A percentile compares a stretch with the other conserved stretches of the same genome.
Conservation (phyloP, 1,139 yeast genomes). For the Maudiozyma humilis region DNA sequence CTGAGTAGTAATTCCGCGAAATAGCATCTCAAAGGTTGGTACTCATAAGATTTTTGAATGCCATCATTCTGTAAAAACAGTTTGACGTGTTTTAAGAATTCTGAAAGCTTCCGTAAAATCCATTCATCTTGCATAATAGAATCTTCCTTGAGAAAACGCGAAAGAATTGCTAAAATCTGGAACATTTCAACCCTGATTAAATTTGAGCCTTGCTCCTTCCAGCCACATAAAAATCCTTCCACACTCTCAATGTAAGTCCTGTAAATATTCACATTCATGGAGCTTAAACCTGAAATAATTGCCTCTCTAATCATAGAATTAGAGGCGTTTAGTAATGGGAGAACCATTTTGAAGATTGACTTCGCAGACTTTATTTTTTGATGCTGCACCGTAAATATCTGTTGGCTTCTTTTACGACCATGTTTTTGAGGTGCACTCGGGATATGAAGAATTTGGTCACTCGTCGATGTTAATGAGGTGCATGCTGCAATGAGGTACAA, state of each 20-base stretch:
- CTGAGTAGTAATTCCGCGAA: slow-evolving; percentile 73
- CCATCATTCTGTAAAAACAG: slow-evolving; percentile 49
- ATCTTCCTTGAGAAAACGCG: slow-evolving; percentile 50
- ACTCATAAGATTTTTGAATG: slow-evolving; percentile 61
- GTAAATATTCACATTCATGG: slow-evolving; percentile 84
- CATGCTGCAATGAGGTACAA: slow-evolving; percentile 85
- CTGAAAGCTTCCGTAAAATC: slow-evolving; percentile 57
- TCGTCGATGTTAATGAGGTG: slow-evolving; percentile 81
- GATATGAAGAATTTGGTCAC: slow-evolving; percentile 66
- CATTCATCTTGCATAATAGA: slow-evolving; percentile 56
- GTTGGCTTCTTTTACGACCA: slow-evolving; percentile 56
- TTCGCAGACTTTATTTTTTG: slow-evolving; percentile 90
- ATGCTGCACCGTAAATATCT: slow-evolving; percentile 73
- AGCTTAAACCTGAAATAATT: slow-evolving; percentile 75
- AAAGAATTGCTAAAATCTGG: slow-evolving; percentile 66
- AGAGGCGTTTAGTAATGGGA: slow-evolving; percentile 68
- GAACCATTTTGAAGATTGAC: slow-evolving; percentile 78
- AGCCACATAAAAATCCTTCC: slow-evolving; percentile 51
- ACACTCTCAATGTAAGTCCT: slow-evolving; percentile 73
- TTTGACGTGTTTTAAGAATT: slow-evolving; percentile 59
- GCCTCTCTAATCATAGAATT: slow-evolving; percentile 76
- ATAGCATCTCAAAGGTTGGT: slow-evolving; percentile 69
- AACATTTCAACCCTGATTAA: slow-evolving; percentile 66
- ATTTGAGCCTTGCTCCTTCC: slow-evolving; percentile 41
- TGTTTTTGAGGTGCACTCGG: slow-evolving; percentile 36